Evolutionary conservation across 1,284 basidiomycete genomes (phyloP), one percentile per base, ranked within the genome.

Genomic region (Irpex rosettiformis): DNA sequence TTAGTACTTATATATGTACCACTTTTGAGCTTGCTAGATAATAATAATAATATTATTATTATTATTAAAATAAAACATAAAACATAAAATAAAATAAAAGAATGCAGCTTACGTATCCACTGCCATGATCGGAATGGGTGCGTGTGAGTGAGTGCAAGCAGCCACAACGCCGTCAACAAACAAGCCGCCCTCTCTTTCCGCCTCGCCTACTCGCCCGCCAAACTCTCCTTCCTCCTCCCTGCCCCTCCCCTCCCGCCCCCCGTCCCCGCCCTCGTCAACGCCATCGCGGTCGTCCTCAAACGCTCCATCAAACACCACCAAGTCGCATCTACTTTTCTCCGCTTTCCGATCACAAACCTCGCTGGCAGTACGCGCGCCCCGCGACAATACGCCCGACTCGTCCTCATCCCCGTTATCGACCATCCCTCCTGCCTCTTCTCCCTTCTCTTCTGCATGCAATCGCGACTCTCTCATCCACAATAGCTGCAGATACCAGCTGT

Each of bases 171-270:
- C 57, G 57, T 58, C 57, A 58, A 55, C 57, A 52, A 55, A 58
- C 57, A 49, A 51, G 57, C 57, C 57, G 57, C 57, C 48, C 57
- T 54, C 43, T 54, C 52, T 45, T 37, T 54, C 52, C 57, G 57
- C 37, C 56, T 61, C 59, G 58, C 63, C 51, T 43, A 52, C 54
- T 29, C 21, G 43, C 40, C 57, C 63, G 33, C 33, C 33, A 37
- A 37, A 37, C 33, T 62, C 65, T 63, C 69, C 72, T 67, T 61
- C 64, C 67, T 63, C 58, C 65, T 18, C 63, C 60, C 67, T 59
- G 60, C 57, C 62, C 58, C 64, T 61, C 63, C 68, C 57, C 57
- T 52, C 57, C 56, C 42, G 55, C 54, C 57, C 58, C 64, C 61
- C 58, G 62, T 57, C 58, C 55, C 51, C 61, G 29, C 29, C 47